Conservation (phyloP, 352 stramenopile genomes). For the Blastocystis sp. region DNA sequence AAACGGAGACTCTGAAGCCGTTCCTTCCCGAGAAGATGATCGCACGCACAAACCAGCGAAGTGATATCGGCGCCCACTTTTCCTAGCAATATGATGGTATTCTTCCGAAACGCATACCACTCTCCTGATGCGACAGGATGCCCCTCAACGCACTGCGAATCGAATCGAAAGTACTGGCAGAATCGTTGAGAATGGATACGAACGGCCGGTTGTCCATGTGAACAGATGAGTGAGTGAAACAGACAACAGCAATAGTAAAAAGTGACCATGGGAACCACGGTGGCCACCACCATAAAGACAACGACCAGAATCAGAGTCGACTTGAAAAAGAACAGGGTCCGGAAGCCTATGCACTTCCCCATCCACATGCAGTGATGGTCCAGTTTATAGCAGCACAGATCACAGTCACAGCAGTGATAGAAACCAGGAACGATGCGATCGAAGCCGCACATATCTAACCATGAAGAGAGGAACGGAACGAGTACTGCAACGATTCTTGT, state of each 20-base stretch:
- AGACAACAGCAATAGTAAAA: not conserved
- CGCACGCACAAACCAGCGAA: not conserved
- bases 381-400: constrained; percentile 42
- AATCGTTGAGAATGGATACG: not conserved
- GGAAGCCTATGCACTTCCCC: constrained; percentile 57
- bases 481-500: constrained; percentile 14
- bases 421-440: not conserved
- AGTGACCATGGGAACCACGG: not conserved
- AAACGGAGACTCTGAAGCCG: not conserved
- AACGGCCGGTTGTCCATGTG: not conserved
- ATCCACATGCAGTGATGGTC: constrained; percentile 71
- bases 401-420: constrained; percentile 58
- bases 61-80: not conserved
- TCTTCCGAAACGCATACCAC: not conserved
- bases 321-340: constrained; percentile 51
- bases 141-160: not conserved
- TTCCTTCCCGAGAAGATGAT: not conserved
- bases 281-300: not conserved
- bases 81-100: not conserved
- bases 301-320: constrained; percentile 5
- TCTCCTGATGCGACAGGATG: not conserved
- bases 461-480: not conserved
- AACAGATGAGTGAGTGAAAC: not conserved
- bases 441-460: constrained; percentile 25
- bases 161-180: not conserved